A percentile compares a stretch with the other conserved stretches of the same genome.
Conservation (phyloP, 495 filamentous ascomycete species). For the Mytilinidion resinicola region DNA sequence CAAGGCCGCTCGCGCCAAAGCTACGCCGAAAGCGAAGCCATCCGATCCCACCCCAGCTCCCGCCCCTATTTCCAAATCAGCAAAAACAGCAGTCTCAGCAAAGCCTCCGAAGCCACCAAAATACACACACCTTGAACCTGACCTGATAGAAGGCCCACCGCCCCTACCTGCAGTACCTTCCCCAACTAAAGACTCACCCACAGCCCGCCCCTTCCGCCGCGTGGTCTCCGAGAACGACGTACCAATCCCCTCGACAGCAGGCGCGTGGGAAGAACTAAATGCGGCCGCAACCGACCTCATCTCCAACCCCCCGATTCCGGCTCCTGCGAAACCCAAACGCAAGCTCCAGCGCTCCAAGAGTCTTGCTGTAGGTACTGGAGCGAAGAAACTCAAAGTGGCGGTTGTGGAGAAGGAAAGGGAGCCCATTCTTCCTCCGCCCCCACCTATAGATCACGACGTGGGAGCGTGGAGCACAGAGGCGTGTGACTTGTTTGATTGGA, state of each 20-base stretch:
- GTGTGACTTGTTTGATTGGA: slow-evolving; percentile 53
- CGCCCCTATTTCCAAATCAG: background rate
- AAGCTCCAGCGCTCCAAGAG: slow-evolving; percentile 13
- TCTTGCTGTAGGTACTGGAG: slow-evolving; percentile 12
- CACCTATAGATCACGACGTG: slow-evolving; percentile 28
- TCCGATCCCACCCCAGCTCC: background rate
- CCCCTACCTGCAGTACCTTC: background rate
- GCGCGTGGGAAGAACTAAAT: slow-evolving; percentile 16
- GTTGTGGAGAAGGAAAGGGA: slow-evolving; percentile 6
- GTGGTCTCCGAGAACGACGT: slow-evolving; percentile 17
- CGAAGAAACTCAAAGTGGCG: background rate
- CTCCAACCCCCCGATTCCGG: background rate
- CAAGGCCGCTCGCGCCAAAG: background rate
- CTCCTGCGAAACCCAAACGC: slow-evolving; percentile 2
- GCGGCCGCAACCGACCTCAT: background rate
- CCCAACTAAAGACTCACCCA: slow-evolving; percentile 3
- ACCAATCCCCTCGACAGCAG: slow-evolving; percentile 12
- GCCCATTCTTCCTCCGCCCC: background rate
- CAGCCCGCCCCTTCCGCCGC: slow-evolving; percentile 10
- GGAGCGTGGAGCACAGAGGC: slow-evolving; percentile 56
- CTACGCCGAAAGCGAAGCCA: background rate
- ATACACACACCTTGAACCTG: background rate
- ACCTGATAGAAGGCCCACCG: background rate
- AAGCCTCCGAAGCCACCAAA: background rate
- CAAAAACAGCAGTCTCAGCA: background rate